Percentiles rank a stretch among this genome's conserved stretches.
These are phyloP conservation scores for Liquidambar formosana DNA, from an alignment of 164 flowering plant species.

Conservation along the genomic window DNA sequence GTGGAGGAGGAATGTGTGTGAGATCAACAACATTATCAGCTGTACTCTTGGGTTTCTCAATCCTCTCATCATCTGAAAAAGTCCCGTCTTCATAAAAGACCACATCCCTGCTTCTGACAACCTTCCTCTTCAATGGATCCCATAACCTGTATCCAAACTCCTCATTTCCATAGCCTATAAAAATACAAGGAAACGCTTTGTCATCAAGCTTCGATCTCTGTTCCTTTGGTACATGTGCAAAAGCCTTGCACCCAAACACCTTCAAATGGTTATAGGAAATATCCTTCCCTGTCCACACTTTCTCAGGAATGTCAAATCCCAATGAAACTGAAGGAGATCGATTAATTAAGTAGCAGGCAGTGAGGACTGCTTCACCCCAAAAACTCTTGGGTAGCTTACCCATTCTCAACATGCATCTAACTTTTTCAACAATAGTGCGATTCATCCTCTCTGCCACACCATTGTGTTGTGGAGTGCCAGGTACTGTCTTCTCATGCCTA, in stretches of 20 bases:
- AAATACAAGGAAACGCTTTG: constrained; percentile 6
- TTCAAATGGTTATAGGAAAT: constrained; percentile 9
- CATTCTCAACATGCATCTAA: neutral
- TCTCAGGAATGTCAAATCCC: constrained; percentile 9
- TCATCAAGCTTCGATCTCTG: constrained; percentile 13
- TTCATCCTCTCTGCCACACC: constrained; percentile 22
- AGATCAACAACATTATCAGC: neutral
- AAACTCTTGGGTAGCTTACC: constrained; percentile 12
- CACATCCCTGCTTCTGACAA: constrained; percentile 6
- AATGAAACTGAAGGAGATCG: neutral
- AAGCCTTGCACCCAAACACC: constrained; percentile 11
- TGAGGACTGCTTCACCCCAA: constrained; percentile 12
- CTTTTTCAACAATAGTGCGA: constrained; percentile 13
- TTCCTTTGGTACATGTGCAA: constrained; percentile 12
- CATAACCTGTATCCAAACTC: constrained; percentile 7
- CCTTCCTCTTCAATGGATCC: constrained; percentile 6
- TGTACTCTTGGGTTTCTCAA: neutral
- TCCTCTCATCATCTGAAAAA: neutral
- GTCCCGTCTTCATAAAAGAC: constrained; percentile 12
- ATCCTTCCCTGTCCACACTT: neutral
- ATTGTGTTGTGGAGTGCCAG: constrained; percentile 18
- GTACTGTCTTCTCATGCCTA: neutral
- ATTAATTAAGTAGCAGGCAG: constrained; percentile 12
- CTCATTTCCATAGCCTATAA: constrained; percentile 13
- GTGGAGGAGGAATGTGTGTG: neutral